These are phyloP conservation scores for Licmophora abbreviata DNA, from an alignment of 108 stramenopile genomes.

Conservation along the genomic window DNA sequence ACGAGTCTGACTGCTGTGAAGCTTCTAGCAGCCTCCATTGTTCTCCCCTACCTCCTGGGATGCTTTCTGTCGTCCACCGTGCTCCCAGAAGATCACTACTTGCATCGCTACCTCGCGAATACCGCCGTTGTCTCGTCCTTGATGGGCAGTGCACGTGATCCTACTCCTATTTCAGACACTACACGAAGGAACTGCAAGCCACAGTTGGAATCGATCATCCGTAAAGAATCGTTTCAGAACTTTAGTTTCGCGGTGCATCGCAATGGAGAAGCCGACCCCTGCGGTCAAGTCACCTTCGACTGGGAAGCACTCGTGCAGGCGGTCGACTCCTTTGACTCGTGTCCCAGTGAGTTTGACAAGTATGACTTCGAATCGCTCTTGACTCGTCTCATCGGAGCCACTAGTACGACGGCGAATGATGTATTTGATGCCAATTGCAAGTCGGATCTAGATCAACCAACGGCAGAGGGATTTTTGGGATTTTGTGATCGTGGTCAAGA, in stretches of 20 bases:
- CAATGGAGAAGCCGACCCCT: conserved; percentile 64
- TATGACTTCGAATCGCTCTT: conserved; percentile 62
- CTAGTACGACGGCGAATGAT: not conserved
- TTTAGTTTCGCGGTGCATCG: conserved; percentile 43
- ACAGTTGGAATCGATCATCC: not conserved
- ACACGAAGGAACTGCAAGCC: not conserved
- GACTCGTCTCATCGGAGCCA: conserved; percentile 32
- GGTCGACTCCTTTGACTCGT: not conserved
- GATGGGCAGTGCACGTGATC: too few species aligned
- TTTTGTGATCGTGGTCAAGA: conserved; percentile 67
- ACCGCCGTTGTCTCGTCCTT: too few species aligned
- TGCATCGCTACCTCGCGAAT: not conserved
- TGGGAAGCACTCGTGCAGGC: conserved; percentile 6
- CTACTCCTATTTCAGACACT: not conserved
- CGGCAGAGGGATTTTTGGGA: conserved; percentile 23
- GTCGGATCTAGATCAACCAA: conserved; percentile 16
- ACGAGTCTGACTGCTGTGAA: not conserved
- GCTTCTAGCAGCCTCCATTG: not conserved
- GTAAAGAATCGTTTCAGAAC: conserved; percentile 7
- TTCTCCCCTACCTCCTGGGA: conserved; percentile 14
- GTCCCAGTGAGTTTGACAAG: conserved; percentile 26
- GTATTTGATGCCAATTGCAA: conserved; percentile 13
- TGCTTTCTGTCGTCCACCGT: conserved; percentile 9
- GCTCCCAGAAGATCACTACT: conserved; percentile 13
- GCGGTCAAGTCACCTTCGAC: conserved; percentile 16